phyloP scores from a whole-genome alignment of 1,284 basidiomycete genomes.

The Athelia psychrophila region DNA sequence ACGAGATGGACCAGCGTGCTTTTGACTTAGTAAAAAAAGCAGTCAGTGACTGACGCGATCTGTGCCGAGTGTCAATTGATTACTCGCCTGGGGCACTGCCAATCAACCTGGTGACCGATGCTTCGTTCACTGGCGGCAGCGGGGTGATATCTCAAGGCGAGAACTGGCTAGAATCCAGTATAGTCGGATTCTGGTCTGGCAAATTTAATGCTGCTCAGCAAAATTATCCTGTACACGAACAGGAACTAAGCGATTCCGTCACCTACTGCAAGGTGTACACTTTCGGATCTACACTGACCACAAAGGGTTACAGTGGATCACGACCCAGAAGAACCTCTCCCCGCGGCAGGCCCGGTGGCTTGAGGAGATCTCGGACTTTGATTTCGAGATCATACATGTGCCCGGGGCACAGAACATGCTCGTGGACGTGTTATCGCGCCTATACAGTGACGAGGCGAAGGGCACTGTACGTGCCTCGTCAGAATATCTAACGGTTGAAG shows the following conservation, averaged over 20 bases:
- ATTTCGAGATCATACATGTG: conserved; percentile 29
- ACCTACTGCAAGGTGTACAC: conserved; percentile 22
- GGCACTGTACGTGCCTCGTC: conserved; percentile 18
- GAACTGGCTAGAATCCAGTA: conserved; percentile 8
- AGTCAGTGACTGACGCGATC: conserved; percentile 15
- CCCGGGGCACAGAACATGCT: conserved; percentile 26
- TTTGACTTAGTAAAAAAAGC: conserved; percentile 23
- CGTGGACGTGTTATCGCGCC: conserved; percentile 31
- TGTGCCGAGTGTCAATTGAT: conserved; percentile 17
- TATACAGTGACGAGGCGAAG: conserved; percentile 26
- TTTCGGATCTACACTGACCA: conserved; percentile 33
- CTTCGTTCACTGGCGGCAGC: conserved; percentile 15
- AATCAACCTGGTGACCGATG: conserved; percentile 16
- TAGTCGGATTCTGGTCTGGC: conserved; percentile 15
- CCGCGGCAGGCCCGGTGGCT: conserved; percentile 28
- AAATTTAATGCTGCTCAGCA: conserved; percentile 28
- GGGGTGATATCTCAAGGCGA: conserved; percentile 18
- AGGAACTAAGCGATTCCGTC: conserved; percentile 23
- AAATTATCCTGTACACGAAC: conserved; percentile 28
- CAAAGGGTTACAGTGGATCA: conserved; percentile 24
- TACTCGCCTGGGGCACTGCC: conserved; percentile 12
- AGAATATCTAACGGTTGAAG: conserved; percentile 19
- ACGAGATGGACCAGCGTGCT: conserved; percentile 20
- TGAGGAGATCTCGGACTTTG: conserved; percentile 26
- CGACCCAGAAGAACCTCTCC: conserved; percentile 28